A percentile compares a stretch with the other conserved stretches of the same genome.
These are phyloP conservation scores for Hygrophoropsis aurantiaca DNA, from an alignment of 768 basidiomycete species.

Conservation along the genomic window DNA sequence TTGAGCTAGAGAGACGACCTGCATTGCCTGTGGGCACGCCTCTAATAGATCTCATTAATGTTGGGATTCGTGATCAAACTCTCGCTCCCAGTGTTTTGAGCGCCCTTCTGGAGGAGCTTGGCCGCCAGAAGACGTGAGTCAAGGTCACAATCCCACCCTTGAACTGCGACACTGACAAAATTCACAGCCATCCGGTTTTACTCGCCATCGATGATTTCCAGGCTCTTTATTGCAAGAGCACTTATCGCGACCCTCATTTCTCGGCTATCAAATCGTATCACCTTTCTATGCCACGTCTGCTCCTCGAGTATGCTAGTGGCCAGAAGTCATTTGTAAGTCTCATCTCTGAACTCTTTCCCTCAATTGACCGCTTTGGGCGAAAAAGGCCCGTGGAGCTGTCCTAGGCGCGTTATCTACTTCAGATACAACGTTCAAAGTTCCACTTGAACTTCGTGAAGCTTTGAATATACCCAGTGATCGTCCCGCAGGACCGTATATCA, in stretches of 20 bases:
- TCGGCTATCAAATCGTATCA: constrained; percentile 70
- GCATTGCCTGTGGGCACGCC: constrained; percentile 47
- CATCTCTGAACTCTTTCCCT: not conserved
- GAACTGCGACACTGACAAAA: not conserved
- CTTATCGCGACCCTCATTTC: constrained; percentile 76
- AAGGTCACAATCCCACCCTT: no score
- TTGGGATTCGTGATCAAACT: constrained; percentile 54
- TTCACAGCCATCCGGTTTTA: constrained; percentile 69
- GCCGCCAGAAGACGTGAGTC: constrained; percentile 63
- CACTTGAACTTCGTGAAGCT: constrained; percentile 64
- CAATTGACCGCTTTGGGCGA: not conserved
- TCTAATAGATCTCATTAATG: constrained; percentile 54
- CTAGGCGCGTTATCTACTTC: constrained; percentile 68
- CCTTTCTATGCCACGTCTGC: constrained; percentile 71
- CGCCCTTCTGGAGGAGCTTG: constrained; percentile 59
- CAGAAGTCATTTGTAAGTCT: constrained; percentile 61
- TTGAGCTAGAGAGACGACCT: constrained; percentile 47
- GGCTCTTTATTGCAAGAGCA: constrained; percentile 64
- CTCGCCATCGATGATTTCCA: constrained; percentile 90
- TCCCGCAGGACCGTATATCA: constrained; percentile 54
- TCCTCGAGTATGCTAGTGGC: constrained; percentile 81
- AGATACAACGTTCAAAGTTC: constrained; percentile 55
- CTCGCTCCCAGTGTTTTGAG: constrained; percentile 57
- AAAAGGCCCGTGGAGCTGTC: constrained; percentile 67
- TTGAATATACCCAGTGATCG: constrained; percentile 47